Conservation (phyloP, 148 eudicot species). For the Rhododendron griersonianum region DNA sequence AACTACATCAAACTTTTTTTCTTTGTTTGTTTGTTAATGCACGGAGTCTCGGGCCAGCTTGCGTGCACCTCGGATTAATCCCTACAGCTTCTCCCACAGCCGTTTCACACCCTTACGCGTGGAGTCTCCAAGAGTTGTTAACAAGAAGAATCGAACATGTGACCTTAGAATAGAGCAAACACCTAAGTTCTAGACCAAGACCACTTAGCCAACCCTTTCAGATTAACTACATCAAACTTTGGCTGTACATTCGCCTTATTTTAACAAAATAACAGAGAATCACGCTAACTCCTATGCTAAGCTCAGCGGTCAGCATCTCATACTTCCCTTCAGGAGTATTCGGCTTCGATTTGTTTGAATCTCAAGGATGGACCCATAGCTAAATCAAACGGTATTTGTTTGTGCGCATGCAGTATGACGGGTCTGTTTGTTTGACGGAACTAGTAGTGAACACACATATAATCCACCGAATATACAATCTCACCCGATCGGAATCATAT, state of each 20-base stretch:
- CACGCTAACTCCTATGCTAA: background rate
- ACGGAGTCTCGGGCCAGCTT: too few species aligned
- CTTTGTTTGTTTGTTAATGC: too few species aligned
- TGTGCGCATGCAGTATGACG: background rate
- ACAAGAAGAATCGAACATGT: too few species aligned
- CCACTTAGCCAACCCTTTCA: too few species aligned
- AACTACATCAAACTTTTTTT: too few species aligned
- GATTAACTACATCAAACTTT: background rate
- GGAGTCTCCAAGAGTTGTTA: too few species aligned
- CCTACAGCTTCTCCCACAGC: too few species aligned
- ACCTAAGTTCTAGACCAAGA: too few species aligned
- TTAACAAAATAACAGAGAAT: background rate
- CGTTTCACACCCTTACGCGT: too few species aligned
- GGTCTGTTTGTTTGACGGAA: background rate
- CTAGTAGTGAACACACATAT: background rate
- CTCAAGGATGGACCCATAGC: background rate
- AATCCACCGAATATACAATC: background rate
- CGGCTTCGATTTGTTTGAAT: background rate
- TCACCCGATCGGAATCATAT: background rate
- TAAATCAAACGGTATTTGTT: background rate
- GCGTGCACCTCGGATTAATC: too few species aligned
- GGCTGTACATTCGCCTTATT: background rate
- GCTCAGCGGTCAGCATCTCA: background rate
- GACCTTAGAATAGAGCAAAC: too few species aligned
- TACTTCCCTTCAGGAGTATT: background rate